Evolutionary conservation across 345 rosid species (phyloP), one percentile per base, ranked within the genome.

Genomic region (Acer campestre): DNA sequence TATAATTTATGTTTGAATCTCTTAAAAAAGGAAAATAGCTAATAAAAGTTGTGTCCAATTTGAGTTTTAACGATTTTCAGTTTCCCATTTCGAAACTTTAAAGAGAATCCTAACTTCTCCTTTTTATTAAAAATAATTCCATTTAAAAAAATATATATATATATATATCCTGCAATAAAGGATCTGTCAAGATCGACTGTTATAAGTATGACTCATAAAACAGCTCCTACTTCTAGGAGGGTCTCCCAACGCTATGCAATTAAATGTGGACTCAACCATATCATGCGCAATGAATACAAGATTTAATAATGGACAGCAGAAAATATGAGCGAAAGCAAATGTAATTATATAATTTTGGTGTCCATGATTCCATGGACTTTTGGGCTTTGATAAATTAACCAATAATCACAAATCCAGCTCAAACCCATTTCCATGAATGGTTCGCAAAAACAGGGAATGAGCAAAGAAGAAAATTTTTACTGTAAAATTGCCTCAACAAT

Each of bases 371-470:
- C 38, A 35, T 35, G 38, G 5, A 64, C 61, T 69, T 64, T 64
- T 51, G 12, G 40, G 56, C 72, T 61, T 55, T 16, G 55, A 67
- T 67, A 31, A 51, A 65, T 51, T 51, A 67, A 67, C 58, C 84
- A 82, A 81, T 81, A 75, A 68, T 68, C 67, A 76, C 73, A 68
- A 23, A 14, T 68, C 25, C 22, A 40, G 67, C 74, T 76, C 74
- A 58, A 68, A 68, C 74, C 67, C 74, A 68, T 44, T 23, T 61
- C 70, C 22, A 40, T 58, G 65, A 14, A 23, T 76, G 74, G 64
- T 66, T 31, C 25, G 42, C 72, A 22, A 73, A 71, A 78, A 72
- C 20, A 29, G 73, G 77, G 67, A n/a, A 56, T 65, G 72, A 55
- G 61, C 68, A 27, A 61, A 46, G 67, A 51, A 48, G 49, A 55